phyloP scores from a whole-genome alignment of 192 early-diverging fungal genomes.

The Coemansia sp. region DNA sequence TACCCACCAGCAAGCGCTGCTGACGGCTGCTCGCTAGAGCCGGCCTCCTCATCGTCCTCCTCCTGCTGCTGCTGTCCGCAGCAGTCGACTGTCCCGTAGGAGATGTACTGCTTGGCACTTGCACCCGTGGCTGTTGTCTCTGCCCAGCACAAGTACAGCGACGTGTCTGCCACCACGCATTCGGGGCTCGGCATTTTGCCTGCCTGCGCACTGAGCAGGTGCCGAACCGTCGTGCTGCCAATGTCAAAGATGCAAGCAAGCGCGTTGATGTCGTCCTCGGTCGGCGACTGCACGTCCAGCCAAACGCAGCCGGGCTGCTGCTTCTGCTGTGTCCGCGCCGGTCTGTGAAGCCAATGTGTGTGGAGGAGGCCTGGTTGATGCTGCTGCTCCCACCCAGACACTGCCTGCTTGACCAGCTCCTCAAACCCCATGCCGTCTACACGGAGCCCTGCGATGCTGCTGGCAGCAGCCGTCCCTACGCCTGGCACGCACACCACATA shows the following conservation, averaged over 20 bases:
- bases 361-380: not conserved
- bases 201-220: not conserved
- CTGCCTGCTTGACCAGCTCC: slow-evolving; percentile 17
- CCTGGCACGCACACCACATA: slow-evolving; percentile 39
- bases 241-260: slow-evolving; percentile 38
- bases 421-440: slow-evolving; percentile 8
- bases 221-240: not conserved
- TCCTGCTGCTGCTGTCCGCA: not conserved
- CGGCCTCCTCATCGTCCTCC: not conserved
- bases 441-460: slow-evolving; percentile 11
- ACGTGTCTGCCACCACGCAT: slow-evolving; percentile 11
- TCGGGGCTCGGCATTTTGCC: slow-evolving; percentile 9
- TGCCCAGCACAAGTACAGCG: slow-evolving; percentile 45
- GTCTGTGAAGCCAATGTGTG: not conserved
- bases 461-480: slow-evolving; percentile 7
- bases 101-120: slow-evolving; percentile 20
- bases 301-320: slow-evolving; percentile 11
- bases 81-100: slow-evolving; percentile 9
- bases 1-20: slow-evolving; percentile 15
- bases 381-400: slow-evolving; percentile 5
- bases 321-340: not conserved
- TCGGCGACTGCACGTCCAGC: slow-evolving; percentile 34
- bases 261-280: slow-evolving; percentile 21
- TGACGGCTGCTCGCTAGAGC: not conserved
- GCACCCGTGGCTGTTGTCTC: slow-evolving; percentile 19